phyloP scores from a whole-genome alignment of 2,329 filamentous ascomycete genomes.

The Mycogone perniciosa region DNA sequence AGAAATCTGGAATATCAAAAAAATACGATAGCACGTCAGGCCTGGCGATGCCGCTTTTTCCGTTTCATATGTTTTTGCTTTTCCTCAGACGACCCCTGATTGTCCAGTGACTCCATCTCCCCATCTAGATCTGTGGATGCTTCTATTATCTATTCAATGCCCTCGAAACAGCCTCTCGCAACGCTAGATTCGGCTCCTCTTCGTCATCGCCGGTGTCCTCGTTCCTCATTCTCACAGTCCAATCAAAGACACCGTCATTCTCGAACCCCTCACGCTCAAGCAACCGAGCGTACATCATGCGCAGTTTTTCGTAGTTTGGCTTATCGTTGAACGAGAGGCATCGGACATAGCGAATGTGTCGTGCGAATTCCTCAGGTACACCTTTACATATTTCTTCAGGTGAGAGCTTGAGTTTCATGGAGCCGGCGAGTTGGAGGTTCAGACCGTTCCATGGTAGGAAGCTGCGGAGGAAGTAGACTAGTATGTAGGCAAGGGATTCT shows the following conservation, averaged over 20 bases:
- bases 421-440: background rate
- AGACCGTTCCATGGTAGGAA: conserved; percentile 12
- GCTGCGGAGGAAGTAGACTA: conserved; percentile 12
- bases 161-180: no score
- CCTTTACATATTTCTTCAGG: background rate
- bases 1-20: background rate
- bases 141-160: background rate
- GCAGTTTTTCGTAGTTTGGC: conserved; percentile 3
- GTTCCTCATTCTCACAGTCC: conserved; percentile 8
- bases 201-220: conserved; percentile 13
- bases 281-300: conserved; percentile 2
- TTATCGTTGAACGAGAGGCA: background rate
- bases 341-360: conserved; percentile 7
- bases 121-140: background rate
- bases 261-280: background rate
- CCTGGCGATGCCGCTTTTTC: no score
- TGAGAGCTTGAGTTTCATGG: background rate
- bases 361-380: conserved; percentile 5
- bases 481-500: conserved; percentile 13
- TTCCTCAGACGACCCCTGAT: no score
- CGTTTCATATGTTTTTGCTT: no score
- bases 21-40: background rate
- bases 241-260: conserved; percentile 10
- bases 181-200: conserved; percentile 5
- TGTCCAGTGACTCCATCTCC: no score